Conservation (phyloP, 306 rosid genomes). For the Rubus idaeus region DNA sequence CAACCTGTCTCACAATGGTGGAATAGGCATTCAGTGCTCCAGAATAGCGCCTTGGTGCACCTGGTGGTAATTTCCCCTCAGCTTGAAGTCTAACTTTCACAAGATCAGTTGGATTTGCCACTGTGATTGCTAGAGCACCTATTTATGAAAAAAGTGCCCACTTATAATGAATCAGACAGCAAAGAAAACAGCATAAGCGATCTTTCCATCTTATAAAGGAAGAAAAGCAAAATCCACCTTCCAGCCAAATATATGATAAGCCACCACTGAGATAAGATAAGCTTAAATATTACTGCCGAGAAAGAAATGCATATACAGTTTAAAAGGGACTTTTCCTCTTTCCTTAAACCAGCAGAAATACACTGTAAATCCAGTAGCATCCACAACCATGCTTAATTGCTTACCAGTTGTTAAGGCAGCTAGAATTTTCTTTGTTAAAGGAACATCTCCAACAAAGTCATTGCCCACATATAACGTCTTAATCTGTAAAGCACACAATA, state of each 20-base stretch:
- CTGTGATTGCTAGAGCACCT: slow-evolving; percentile 81
- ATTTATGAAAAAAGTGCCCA: slow-evolving; percentile 19
- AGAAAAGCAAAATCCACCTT: background rate
- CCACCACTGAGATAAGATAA: background rate
- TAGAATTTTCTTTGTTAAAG: slow-evolving; percentile 81
- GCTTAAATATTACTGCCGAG: background rate
- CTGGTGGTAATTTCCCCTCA: slow-evolving; percentile 86
- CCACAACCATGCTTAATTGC: slow-evolving; percentile 36
- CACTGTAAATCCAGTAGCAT: slow-evolving; percentile 8
- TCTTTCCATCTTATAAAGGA: background rate
- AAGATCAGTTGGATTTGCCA: slow-evolving; percentile 97
- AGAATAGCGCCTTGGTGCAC: slow-evolving; percentile 87
- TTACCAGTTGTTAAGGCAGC: slow-evolving; percentile 94
- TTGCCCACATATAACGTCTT: slow-evolving; percentile 72
- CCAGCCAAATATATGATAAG: background rate
- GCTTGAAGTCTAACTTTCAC: slow-evolving; percentile 97
- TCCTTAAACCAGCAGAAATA: slow-evolving; percentile 12
- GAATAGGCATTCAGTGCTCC: slow-evolving; percentile 96
- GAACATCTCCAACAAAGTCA: slow-evolving; percentile 89
- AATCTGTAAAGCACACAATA: slow-evolving; percentile 54
- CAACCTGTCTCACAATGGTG: slow-evolving; percentile 83
- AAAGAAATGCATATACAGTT: background rate
- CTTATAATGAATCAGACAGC: background rate
- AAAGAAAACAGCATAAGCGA: background rate
- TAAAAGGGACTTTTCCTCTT: background rate